Percentiles rank a stretch among this genome's conserved stretches.
phyloP scores from a whole-genome alignment of 225 moss, liverwort and hornwort genomes.

The Marchantia paleacea region DNA sequence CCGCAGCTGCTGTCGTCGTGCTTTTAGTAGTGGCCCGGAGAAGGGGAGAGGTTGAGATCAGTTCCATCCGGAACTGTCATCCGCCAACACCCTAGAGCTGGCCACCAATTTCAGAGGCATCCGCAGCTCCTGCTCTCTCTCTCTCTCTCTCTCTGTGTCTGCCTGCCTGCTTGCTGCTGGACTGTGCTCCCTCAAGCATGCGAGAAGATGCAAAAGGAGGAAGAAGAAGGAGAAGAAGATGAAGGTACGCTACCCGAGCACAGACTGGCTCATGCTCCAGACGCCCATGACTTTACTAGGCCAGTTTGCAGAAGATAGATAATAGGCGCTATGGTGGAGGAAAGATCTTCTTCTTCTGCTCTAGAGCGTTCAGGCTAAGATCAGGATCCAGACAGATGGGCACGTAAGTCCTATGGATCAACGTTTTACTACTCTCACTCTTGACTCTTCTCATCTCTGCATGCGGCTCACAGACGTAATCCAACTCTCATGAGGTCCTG shows the following conservation, averaged over 20 bases:
- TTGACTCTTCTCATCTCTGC: background rate
- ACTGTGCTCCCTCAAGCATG: background rate
- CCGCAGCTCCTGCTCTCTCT: background rate
- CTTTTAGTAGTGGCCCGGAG: background rate
- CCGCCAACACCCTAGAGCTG: background rate
- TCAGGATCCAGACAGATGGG: background rate
- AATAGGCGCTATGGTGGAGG: background rate
- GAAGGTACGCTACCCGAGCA: background rate
- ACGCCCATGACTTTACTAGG: no score
- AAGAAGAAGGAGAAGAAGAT: background rate
- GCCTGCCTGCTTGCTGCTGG: background rate
- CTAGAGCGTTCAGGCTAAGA: background rate
- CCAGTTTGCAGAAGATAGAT: background rate
- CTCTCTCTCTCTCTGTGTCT: no score
- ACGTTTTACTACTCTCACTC: no score
- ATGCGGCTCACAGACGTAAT: no score
- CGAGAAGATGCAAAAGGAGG: background rate
- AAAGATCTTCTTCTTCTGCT: background rate
- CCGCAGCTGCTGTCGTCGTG: background rate
- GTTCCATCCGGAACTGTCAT: background rate
- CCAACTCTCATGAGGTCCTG: no score
- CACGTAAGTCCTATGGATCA: conserved; percentile 2
- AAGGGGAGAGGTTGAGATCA: background rate
- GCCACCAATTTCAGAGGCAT: background rate
- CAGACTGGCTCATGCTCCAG: background rate